These are phyloP conservation scores for Candida pini DNA, from an alignment of 805 yeast species.

Conservation along the genomic window DNA sequence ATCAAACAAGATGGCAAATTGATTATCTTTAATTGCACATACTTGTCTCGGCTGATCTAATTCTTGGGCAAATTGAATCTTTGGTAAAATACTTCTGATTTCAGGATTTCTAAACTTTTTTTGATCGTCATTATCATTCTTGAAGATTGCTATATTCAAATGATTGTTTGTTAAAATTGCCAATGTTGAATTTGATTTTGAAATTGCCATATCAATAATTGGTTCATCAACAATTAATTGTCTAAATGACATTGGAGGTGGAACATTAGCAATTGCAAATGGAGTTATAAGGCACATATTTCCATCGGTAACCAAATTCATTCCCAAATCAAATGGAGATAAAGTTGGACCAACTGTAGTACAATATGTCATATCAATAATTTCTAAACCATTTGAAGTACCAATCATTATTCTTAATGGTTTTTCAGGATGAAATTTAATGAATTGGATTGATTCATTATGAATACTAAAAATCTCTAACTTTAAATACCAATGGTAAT, in stretches of 20 bases:
- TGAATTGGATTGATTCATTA: constrained; percentile 33
- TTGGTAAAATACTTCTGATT: constrained; percentile 28
- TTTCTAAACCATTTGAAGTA: constrained; percentile 44
- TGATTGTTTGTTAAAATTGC: constrained; percentile 51
- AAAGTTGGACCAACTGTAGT: constrained; percentile 63
- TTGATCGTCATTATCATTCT: constrained; percentile 35
- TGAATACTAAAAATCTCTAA: constrained; percentile 51
- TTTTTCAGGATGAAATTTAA: constrained; percentile 87
- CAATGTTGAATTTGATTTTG: constrained; percentile 49
- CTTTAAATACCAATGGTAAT: constrained; percentile 94
- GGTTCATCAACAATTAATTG: constrained; percentile 51
- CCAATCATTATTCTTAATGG: constrained; percentile 71
- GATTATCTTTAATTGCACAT: constrained; percentile 45
- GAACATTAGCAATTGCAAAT: constrained; percentile 76
- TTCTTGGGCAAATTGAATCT: constrained; percentile 32
- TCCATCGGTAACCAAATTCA: constrained; percentile 80
- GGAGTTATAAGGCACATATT: constrained; percentile 69
- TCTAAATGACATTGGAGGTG: constrained; percentile 86
- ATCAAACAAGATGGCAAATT: constrained; percentile 58
- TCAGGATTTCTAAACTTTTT: constrained; percentile 44
- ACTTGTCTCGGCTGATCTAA: constrained; percentile 57
- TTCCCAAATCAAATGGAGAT: constrained; percentile 69
- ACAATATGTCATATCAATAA: constrained; percentile 62
- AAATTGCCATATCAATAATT: constrained; percentile 61
- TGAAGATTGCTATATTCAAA: constrained; percentile 43